Evolutionary conservation across 108 stramenopile genomes (phyloP).

Genomic region (Cyclotella baltica): DNA sequence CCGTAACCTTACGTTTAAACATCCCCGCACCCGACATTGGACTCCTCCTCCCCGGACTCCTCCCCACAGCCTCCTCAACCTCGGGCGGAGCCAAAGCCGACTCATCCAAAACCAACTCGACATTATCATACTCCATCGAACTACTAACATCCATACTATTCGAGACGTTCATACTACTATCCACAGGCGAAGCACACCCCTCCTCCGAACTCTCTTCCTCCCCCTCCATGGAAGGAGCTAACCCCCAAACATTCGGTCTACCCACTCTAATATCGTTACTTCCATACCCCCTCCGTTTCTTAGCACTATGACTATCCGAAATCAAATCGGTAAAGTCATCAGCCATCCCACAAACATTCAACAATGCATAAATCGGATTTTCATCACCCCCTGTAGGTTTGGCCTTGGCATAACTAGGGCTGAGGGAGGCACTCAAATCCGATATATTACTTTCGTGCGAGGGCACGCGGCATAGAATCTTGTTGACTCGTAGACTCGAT

Average conservation of each 20-base stretch:
- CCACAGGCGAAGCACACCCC: too few relatives aligned
- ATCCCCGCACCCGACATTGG: background rate
- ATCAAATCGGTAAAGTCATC: constrained; percentile 7
- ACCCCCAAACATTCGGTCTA: constrained; percentile 29
- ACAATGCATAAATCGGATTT: constrained; percentile 1
- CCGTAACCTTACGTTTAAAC: constrained; percentile 32
- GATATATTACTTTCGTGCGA: constrained; percentile 33
- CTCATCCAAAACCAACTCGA: constrained; percentile 43
- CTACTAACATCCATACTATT: too few relatives aligned
- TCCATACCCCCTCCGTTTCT: background rate
- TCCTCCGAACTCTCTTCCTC: too few relatives aligned
- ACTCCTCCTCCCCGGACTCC: background rate
- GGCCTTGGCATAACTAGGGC: constrained; percentile 5
- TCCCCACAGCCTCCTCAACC: too few relatives aligned
- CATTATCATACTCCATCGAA: constrained; percentile 35
- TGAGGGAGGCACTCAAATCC: constrained; percentile 30
- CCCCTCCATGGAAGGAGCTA: constrained; percentile 24
- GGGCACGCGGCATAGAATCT: constrained; percentile 32
- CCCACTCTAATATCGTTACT: background rate
- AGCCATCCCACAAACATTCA: constrained; percentile 9
- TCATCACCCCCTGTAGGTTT: background rate
- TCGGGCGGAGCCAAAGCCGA: background rate
- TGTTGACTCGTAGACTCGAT: constrained; percentile 28
- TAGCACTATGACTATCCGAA: background rate
- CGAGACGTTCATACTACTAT: too few relatives aligned